Percentiles rank a stretch among this genome's conserved stretches.
These are phyloP conservation scores for Daldinia grandis DNA, from an alignment of 495 filamentous ascomycete species.

Conservation along the genomic window DNA sequence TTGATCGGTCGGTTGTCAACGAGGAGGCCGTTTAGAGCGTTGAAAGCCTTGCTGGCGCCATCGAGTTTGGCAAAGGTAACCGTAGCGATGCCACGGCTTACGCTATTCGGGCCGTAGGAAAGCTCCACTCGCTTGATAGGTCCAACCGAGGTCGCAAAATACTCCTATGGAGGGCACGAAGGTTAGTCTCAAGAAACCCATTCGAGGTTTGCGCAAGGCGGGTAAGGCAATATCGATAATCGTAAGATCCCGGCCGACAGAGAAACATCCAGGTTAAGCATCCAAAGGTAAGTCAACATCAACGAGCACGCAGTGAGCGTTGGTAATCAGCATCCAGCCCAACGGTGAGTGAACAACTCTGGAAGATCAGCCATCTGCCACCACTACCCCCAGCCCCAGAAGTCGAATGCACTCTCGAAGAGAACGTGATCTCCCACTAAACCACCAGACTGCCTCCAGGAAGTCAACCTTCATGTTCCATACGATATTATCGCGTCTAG, in stretches of 20 bases:
- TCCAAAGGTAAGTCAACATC: slow-evolving; percentile 58
- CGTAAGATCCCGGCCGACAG: slow-evolving; percentile 27
- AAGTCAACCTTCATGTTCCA: slow-evolving; percentile 2
- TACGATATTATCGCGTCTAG: background rate
- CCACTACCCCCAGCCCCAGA: slow-evolving; percentile 3
- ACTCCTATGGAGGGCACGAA: slow-evolving; percentile 77
- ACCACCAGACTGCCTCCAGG: slow-evolving; percentile 1
- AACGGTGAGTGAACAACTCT: slow-evolving; percentile 6
- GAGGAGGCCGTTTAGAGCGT: slow-evolving; percentile 82
- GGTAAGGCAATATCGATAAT: slow-evolving; percentile 39
- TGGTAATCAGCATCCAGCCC: slow-evolving; percentile 51
- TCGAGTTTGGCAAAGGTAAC: slow-evolving; percentile 75
- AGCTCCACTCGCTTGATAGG: slow-evolving; percentile 87
- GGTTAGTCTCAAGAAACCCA: slow-evolving; percentile 46
- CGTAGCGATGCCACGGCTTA: slow-evolving; percentile 84
- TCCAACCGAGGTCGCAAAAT: slow-evolving; percentile 87
- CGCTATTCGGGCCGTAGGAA: slow-evolving; percentile 90
- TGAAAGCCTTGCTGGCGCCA: slow-evolving; percentile 81
- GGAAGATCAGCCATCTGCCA: slow-evolving; percentile 4
- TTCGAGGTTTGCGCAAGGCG: slow-evolving; percentile 28
- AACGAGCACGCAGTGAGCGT: slow-evolving; percentile 76
- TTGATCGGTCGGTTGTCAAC: slow-evolving; percentile 93
- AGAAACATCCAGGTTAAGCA: slow-evolving; percentile 25
- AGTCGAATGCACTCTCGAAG: background rate
- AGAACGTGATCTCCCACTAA: background rate